Base-by-base conservation (phyloP, 2,329 filamentous ascomycete genomes). In the Aspergillus sp. region DNA sequence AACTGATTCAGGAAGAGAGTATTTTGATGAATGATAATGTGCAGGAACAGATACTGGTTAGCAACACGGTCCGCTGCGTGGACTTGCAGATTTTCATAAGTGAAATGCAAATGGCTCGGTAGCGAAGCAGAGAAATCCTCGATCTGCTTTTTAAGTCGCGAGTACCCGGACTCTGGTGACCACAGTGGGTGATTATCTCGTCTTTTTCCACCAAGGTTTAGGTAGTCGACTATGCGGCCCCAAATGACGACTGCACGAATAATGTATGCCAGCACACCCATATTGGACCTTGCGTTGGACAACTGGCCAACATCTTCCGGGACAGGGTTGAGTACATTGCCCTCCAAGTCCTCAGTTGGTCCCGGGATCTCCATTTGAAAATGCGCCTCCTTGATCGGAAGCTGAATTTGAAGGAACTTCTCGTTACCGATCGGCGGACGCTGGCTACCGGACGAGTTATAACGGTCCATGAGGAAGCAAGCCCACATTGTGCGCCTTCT, bases 401-500 rank as follows among this genome's bases (percentile, higher is more conserved):
- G 78, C 62, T 95, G 93, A 15, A 97, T 91, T 64, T 91, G 88
- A 60, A 98, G 84, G 55, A 90, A 91, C 63, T 95, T 90, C 72
- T 97, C 92, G 63, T 90, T 89, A 54, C 96, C 89, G 65, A 97
- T 96, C 53, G 91, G 90, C 18, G 95, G 95, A 38, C 93, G 84
- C 67, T 97, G 93, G 2, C 91, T 96, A 2, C 95, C 93, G 1
- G 93, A 97, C 0, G 93, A 97, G 74, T 96, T 97, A 79, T 97
- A 97, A 0, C 93, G 87, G 71, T 99, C 95, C 93, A 98, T 97
- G 56, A 97, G 75, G 68, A 96, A 96, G 71, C 93, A 98, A 12
- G 93, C 90, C 95, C 95, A 99, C 93, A 99, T 98, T 2, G 92
- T 95, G 56, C 95, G 85, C 64, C 95, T 82, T 59, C 95, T 85